phyloP scores from a whole-genome alignment of 2,329 filamentous ascomycete genomes.

The Chrysoporthe austroafricana region DNA sequence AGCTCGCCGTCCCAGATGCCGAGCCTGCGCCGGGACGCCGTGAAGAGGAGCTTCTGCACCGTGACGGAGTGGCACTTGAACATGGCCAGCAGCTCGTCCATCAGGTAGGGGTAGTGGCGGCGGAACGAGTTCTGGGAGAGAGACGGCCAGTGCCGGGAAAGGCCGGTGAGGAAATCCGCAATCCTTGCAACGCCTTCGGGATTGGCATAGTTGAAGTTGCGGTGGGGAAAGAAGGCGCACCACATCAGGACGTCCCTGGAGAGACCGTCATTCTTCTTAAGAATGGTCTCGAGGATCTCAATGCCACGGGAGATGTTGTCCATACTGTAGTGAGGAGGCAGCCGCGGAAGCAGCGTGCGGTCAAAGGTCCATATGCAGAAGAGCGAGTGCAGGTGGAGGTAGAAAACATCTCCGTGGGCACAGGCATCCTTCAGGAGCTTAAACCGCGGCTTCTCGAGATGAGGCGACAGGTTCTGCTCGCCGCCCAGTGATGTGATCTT shows the following conservation, averaged over 20 bases:
- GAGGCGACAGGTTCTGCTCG: conserved; percentile 37
- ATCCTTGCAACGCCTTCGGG: conserved; percentile 39
- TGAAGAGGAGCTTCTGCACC: conserved; percentile 39
- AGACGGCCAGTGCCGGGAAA: conserved; percentile 46
- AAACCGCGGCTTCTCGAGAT: conserved; percentile 48
- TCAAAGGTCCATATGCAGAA: conserved; percentile 60
- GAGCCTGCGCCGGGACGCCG: conserved; percentile 34
- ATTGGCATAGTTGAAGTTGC: conserved; percentile 30
- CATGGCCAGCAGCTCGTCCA: conserved; percentile 39
- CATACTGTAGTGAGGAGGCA: conserved; percentile 12
- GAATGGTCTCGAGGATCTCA: conserved; percentile 39
- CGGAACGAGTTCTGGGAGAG: conserved; percentile 33
- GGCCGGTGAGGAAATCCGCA: conserved; percentile 46
- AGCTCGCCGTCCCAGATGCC: conserved; percentile 31
- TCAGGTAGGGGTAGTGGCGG: conserved; percentile 38
- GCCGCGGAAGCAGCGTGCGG: not conserved
- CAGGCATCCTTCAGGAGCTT: conserved; percentile 63
- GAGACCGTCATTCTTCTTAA: conserved; percentile 44
- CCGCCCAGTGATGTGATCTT: conserved; percentile 11
- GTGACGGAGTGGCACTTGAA: conserved; percentile 37
- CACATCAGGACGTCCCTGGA: conserved; percentile 36
- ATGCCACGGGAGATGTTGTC: conserved; percentile 41
- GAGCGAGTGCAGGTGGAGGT: conserved; percentile 67
- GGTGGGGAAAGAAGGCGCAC: conserved; percentile 43
- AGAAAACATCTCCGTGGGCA: conserved; percentile 60